Evolutionary conservation across 176 grass and related monocot species (phyloP), one percentile per base, ranked within the genome.

Genomic region (Miscanthus lutarioriparius): DNA sequence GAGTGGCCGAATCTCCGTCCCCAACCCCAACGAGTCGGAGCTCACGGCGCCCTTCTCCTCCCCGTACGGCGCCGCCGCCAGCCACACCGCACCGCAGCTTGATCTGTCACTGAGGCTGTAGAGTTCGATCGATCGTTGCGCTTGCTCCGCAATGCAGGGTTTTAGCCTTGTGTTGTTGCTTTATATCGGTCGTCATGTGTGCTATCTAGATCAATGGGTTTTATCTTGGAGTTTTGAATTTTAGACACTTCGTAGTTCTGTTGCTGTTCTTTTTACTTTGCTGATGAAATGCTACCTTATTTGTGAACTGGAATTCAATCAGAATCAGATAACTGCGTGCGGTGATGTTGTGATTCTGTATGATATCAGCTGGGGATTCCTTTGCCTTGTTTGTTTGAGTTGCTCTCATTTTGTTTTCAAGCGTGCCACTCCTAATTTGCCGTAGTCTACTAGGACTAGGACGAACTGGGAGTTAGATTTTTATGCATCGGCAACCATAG

Each of bases 61-160:
- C 5, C 61, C 80, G 37, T 64, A 64, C 63, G 47, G 80, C 14
- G 32, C 56, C 28, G 53, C 75, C n/a, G 75, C 67, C 30, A 43
- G 65, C 53, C 44, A 36, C 64, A 36, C 71, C 25, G 17, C 56
- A 1, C 38, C 54, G 64, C 39, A 72, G 11, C 81, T 94, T 25
- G 92, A 94, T 64, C 80, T 94, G 30, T 91, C 89, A 10, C 86
- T 94, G 27, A 91, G 54, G 67, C 89, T 94, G 9, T 91, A 90
- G 65, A 30, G 59, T 12, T 39, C 72, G 36, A 12, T 32, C 15
- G 59, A 30, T 67, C 30, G 13, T 28, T 33, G 4, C 2, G 4
- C 9, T 23, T 64, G 30, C 48, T 38, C 12, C 28, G 64, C 36
- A 6, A 32, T n/a, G 20, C 2, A 47, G 86, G 79, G 80, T 77